Base-by-base conservation (phyloP, 2,329 filamentous ascomycete species). In the Byssochlamys sp. region DNA sequence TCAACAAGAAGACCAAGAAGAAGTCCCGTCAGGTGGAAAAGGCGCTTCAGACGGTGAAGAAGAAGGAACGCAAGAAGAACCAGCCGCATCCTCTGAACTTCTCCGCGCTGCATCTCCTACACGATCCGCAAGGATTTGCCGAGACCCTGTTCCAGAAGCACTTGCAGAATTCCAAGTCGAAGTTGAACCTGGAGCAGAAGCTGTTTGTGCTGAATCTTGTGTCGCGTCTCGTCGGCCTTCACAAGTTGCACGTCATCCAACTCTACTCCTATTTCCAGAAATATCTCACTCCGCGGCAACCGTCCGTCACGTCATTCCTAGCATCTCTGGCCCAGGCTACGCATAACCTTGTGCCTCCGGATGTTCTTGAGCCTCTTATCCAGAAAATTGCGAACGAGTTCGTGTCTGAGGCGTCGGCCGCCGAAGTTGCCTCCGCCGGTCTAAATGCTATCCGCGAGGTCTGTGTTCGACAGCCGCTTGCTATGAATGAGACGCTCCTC, bases 381-480 rank as follows among this genome's bases (percentile, higher is more conserved):
- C 87, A 90, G 71, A 97, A 96, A 77, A 97, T 99, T 66, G 92
- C 94, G 31, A 96, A 97, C 69, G 94, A 99, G 71, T 99, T 99
- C 69, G 92, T 99, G 1, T 96, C 91, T 0, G 94, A 99, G 75
- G 94, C 90, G 1, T 86, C 91, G 0, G 91, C 94, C 0, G 83
- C 89, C 2, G 91, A 97, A 73, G 92, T 99, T 29, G 90, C 90
- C 0, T 87, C 91, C 3, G 92, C 94, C 3, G 94, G 92, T 68
- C 80, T 99, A 56, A 96, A 97, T 71, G 88, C 91, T 12, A 97
- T 99, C 63, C 85, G 94, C 54, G 94, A 99, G 69, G 89, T 99
- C 27, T 96, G 92, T 72, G 87, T 86, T 2, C 83, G 94, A 62
- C 94, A 99, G 69, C 92, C 94, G 1, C 78, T 97, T n/a, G 91